Base-by-base conservation (phyloP, 192 early-diverging fungal species). In the Coemansia sp. region DNA sequence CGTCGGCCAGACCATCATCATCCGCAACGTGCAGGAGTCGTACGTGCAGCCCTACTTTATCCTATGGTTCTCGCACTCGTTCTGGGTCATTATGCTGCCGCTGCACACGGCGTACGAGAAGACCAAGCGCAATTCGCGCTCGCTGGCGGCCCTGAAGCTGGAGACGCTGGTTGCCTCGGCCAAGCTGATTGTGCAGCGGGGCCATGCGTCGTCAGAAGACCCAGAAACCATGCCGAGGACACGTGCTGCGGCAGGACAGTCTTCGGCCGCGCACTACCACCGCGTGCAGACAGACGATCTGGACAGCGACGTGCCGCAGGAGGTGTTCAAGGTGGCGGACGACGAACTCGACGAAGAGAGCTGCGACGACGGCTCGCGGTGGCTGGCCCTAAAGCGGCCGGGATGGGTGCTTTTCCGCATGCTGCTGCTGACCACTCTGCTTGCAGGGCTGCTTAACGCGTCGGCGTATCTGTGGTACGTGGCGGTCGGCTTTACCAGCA, bases 381-480 rank as follows among this genome's bases (percentile, higher is more conserved):
- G 34, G 25, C 65, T 74, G 30, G 75, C 69, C 10, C 20, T 35
- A 16, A 28, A 46, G 20, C 66, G 59, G 18, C 69, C 70, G 18
- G 53, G 61, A 48, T 64, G 66, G 64, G 64, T 77, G 50, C 18
- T 77, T 7, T 2, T 50, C 60, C 69, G 65, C 51, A 61, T 64
- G 34, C 14, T 61, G 7, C 16, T 46, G 23, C 63, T 75, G 46
- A 64, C 78, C 8, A 53, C 60, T 1, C 34, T 61, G 69, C 78
- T 91, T 28, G 82, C 88, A 0, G 64, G 77, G 6, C 54, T 88
- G 19, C 76, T 91, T 55, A 90, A 87, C 59, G 58, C 86, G 11
- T 83, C 85, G 28, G 83, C 90, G 18, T 91, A 92, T 62, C 69
- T 87, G 39, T 94, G 92, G 92, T 94, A 94, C 55, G 69, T 86